phyloP scores from a whole-genome alignment of 2,329 filamentous ascomycete genomes.

The Diatrype stigma region DNA sequence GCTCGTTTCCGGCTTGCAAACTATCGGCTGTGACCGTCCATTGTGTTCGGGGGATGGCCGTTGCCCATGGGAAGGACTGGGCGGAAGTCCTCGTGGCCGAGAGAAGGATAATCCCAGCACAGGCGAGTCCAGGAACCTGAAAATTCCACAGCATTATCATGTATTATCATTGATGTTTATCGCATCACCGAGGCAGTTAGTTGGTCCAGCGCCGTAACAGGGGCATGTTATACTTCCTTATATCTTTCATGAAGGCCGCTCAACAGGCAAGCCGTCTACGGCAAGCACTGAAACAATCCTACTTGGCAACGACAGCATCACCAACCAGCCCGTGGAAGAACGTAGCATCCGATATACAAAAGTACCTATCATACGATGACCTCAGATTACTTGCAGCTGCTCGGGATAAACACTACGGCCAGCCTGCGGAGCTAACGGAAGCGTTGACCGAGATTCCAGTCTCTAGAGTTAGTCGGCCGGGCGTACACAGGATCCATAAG shows the following conservation, averaged over 20 bases:
- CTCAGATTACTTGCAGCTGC: background rate
- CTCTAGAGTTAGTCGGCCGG: background rate
- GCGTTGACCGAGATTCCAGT: background rate
- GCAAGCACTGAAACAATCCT: too few relatives aligned
- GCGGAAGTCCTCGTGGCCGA: conserved; percentile 8
- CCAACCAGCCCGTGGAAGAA: too few relatives aligned
- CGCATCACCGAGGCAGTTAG: background rate
- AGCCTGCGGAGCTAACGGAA: background rate
- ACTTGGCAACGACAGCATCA: too few relatives aligned
- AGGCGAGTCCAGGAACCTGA: background rate
- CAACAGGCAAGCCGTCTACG: too few relatives aligned
- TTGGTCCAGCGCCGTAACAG: background rate
- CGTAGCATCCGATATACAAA: background rate
- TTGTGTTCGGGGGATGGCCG: conserved; percentile 14
- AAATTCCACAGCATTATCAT: background rate
- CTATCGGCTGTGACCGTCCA: conserved; percentile 28
- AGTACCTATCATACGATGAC: too few relatives aligned
- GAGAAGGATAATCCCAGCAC: conserved; percentile 5
- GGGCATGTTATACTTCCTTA: too few relatives aligned
- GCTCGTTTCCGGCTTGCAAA: conserved; percentile 22
- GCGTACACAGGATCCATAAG: too few relatives aligned
- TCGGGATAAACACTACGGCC: background rate
- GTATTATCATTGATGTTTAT: background rate
- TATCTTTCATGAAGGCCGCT: too few relatives aligned
- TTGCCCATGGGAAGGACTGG: conserved; percentile 16